Evolutionary conservation across 2,329 filamentous ascomycete species (phyloP).

Genomic region (Calonectria henricotiae): DNA sequence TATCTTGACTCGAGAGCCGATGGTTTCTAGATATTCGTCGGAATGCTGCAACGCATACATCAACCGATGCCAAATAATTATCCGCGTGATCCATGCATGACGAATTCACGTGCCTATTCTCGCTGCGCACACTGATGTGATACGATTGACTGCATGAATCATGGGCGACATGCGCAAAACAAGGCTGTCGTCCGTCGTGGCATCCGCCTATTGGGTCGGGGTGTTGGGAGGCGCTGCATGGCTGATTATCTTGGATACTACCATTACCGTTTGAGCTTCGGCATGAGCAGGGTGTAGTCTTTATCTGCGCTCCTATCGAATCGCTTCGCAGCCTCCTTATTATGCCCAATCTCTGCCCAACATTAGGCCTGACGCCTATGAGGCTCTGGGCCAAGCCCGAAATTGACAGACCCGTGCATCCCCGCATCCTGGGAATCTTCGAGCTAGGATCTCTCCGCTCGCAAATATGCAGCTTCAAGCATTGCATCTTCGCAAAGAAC

Average conservation of each 20-base stretch:
- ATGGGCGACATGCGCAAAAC: slow-evolving; percentile 7
- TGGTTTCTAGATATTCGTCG: no score
- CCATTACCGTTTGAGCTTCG: slow-evolving; percentile 9
- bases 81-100: neutral
- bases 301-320: slow-evolving; percentile 5
- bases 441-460: slow-evolving; percentile 8
- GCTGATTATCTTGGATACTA: slow-evolving; percentile 1
- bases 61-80: neutral
- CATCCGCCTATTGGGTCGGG: slow-evolving; percentile 9
- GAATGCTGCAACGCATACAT: neutral
- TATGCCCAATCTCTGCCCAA: slow-evolving; percentile 33
- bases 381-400: slow-evolving; percentile 16
- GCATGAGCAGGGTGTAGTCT: slow-evolving; percentile 1
- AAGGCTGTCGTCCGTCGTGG: slow-evolving; percentile 18
- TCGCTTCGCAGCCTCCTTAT: slow-evolving; percentile 14
- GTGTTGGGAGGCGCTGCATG: slow-evolving; percentile 12
- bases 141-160: slow-evolving; percentile 16
- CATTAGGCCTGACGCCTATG: slow-evolving; percentile 10
- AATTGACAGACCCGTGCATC: neutral
- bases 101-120: slow-evolving; percentile 7
- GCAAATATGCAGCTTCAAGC: neutral
- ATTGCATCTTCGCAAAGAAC: neutral
- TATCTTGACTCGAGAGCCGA: no score
- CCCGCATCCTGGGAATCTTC: neutral
- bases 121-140: slow-evolving; percentile 10